Conservation (phyloP, 2,329 filamentous ascomycete genomes). For the Ophiosphaerella herpotricha region DNA sequence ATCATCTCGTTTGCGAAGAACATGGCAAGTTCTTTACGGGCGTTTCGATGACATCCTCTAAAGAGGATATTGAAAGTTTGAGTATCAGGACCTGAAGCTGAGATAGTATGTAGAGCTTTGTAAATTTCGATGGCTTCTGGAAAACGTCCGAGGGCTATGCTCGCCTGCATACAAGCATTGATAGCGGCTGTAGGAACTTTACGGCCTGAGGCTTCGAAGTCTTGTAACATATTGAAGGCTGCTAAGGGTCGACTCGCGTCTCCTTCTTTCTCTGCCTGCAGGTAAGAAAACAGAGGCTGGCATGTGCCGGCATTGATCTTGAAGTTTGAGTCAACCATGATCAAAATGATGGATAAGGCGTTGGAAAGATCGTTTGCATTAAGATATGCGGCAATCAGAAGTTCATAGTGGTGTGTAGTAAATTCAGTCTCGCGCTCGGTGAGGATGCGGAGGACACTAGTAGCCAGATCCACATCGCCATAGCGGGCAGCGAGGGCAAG, state of each 20-base stretch:
- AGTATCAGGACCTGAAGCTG: constrained; percentile 50
- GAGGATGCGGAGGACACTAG: constrained; percentile 70
- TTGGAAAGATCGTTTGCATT: constrained; percentile 63
- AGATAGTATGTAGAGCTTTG: constrained; percentile 62
- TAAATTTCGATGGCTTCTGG: constrained; percentile 63
- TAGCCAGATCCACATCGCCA: constrained; percentile 70
- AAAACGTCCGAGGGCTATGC: constrained; percentile 51
- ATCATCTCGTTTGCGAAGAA: constrained; percentile 68
- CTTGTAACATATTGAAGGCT: constrained; percentile 62
- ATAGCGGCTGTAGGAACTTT: constrained; percentile 57
- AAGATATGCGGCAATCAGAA: constrained; percentile 73
- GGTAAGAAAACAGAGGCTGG: constrained; percentile 62
- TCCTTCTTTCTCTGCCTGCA: constrained; percentile 55
- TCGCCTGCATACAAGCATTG: constrained; percentile 60
- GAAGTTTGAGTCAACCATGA: constrained; percentile 71
- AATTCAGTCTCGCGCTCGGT: constrained; percentile 63
- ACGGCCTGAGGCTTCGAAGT: constrained; percentile 56
- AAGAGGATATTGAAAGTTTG: constrained; percentile 67
- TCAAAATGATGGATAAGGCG: constrained; percentile 71
- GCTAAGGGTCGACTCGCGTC: constrained; percentile 50
- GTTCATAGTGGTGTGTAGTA: constrained; percentile 75
- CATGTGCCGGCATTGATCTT: constrained; percentile 64
- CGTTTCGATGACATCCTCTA: constrained; percentile 50
- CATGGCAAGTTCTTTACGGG: constrained; percentile 60
- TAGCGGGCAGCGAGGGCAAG: constrained; percentile 72